phyloP scores from a whole-genome alignment of 2,329 filamentous ascomycete species.

The Aspergillus felis region DNA sequence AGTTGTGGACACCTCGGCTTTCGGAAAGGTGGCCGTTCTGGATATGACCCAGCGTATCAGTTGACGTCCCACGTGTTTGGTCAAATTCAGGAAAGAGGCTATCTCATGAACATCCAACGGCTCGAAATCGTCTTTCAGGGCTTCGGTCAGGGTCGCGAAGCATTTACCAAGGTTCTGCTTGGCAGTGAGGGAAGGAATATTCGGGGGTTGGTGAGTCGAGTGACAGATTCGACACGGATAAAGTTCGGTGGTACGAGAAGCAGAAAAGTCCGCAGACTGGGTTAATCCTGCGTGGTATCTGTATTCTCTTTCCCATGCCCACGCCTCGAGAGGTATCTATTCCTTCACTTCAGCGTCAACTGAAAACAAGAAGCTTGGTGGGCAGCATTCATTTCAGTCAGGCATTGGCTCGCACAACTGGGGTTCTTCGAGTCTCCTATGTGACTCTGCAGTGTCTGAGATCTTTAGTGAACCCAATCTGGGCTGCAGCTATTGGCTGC shows the following conservation, averaged over 20 bases:
- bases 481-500: neutral
- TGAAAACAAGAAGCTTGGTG: neutral
- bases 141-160: constrained; percentile 83
- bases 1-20: constrained; percentile 90
- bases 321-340: neutral
- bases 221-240: constrained; percentile 81
- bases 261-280: constrained; percentile 75
- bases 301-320: constrained; percentile 8
- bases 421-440: neutral
- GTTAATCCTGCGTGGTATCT: constrained; percentile 37
- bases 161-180: constrained; percentile 82
- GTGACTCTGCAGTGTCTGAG: neutral
- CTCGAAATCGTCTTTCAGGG: constrained; percentile 80
- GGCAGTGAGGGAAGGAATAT: constrained; percentile 77
- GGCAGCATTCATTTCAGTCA: neutral
- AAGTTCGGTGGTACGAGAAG: constrained; percentile 96
- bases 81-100: constrained; percentile 76
- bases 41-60: constrained; percentile 91
- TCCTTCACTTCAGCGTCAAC: neutral
- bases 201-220: constrained; percentile 68
- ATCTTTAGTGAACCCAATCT: neutral
- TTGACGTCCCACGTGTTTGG: constrained; percentile 78
- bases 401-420: neutral
- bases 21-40: constrained; percentile 70
- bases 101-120: constrained; percentile 68